phyloP scores from a whole-genome alignment of 305 asterid genomes.

The Solanum hybrid region DNA sequence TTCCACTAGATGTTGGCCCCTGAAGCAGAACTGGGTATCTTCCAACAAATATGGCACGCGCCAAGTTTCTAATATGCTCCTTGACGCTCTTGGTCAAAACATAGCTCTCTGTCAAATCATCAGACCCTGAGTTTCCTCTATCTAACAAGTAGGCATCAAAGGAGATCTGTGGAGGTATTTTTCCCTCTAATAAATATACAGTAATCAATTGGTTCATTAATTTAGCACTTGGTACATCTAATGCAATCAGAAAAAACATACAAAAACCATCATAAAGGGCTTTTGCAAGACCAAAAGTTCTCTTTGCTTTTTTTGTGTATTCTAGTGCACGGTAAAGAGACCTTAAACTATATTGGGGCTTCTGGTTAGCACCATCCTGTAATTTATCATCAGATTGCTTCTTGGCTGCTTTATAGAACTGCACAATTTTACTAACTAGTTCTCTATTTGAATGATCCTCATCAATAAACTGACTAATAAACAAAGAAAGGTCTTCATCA shows the following conservation, averaged over 20 bases:
- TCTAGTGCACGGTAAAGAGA: slow-evolving; percentile 90
- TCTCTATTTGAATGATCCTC: slow-evolving; percentile 33
- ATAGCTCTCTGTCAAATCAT: slow-evolving; percentile 42
- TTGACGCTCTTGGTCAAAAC: slow-evolving; percentile 66
- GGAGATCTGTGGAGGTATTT: slow-evolving; percentile 29
- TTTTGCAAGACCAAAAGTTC: slow-evolving; percentile 37
- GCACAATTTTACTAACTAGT: slow-evolving; percentile 38
- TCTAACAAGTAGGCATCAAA: slow-evolving; percentile 40
- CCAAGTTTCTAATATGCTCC: slow-evolving; percentile 70
- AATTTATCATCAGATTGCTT: slow-evolving; percentile 66
- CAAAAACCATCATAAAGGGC: slow-evolving; percentile 89
- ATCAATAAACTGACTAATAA: slow-evolving; percentile 50
- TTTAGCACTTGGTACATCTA: slow-evolving; percentile 70
- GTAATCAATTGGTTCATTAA: slow-evolving; percentile 50
- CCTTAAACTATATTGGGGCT: slow-evolving; percentile 93
- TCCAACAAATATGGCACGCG: slow-evolving; percentile 68
- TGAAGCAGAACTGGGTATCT: slow-evolving; percentile 91
- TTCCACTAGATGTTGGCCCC: slow-evolving; percentile 99
- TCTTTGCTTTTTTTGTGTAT: slow-evolving; percentile 55
- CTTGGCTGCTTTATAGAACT: slow-evolving; percentile 76
- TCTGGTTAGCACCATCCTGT: slow-evolving; percentile 99
- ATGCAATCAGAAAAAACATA: slow-evolving; percentile 71
- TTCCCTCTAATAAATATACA: slow-evolving; percentile 43
- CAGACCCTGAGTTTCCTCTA: slow-evolving; percentile 15
- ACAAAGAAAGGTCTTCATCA: slow-evolving; percentile 76